These are phyloP conservation scores for Beauveria sp. DNA, from an alignment of 2,329 filamentous ascomycete genomes.

Conservation along the genomic window DNA sequence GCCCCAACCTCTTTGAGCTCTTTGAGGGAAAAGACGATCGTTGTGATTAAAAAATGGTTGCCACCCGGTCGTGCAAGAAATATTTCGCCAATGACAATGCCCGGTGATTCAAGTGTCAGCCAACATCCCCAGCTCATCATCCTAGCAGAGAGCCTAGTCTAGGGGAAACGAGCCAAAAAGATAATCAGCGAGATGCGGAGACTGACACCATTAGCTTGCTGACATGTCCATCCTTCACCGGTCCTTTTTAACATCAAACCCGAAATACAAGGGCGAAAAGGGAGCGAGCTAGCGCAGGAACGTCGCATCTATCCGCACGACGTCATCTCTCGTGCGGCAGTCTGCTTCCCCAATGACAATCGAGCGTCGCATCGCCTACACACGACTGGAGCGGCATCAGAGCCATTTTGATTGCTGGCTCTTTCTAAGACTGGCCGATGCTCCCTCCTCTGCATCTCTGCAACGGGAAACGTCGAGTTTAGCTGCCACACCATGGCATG, in stretches of 20 bases:
- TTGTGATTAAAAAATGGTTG: background rate
- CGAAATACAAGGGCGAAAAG: background rate
- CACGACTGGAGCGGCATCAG: background rate
- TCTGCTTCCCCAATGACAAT: background rate
- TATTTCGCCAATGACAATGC: no score
- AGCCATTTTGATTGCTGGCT: background rate
- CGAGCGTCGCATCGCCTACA: conserved; percentile 2
- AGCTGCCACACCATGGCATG: background rate
- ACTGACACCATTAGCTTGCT: background rate
- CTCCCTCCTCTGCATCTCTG: background rate
- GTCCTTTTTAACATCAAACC: background rate
- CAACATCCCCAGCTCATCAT: no score
- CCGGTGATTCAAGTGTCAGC: no score
- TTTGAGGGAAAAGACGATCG: background rate
- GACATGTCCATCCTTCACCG: background rate
- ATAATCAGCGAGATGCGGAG: background rate
- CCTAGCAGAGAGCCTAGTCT: background rate
- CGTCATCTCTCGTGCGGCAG: background rate
- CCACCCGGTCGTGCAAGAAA: no score
- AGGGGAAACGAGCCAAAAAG: background rate
- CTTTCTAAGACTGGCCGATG: background rate
- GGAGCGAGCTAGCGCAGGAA: conserved; percentile 10
- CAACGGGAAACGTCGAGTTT: background rate
- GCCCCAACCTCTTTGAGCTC: background rate
- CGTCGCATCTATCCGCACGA: conserved; percentile 9